Percentiles rank a stretch among this genome's conserved stretches.
phyloP scores from a whole-genome alignment of 2,329 filamentous ascomycete species.

The Hortaea werneckii region DNA sequence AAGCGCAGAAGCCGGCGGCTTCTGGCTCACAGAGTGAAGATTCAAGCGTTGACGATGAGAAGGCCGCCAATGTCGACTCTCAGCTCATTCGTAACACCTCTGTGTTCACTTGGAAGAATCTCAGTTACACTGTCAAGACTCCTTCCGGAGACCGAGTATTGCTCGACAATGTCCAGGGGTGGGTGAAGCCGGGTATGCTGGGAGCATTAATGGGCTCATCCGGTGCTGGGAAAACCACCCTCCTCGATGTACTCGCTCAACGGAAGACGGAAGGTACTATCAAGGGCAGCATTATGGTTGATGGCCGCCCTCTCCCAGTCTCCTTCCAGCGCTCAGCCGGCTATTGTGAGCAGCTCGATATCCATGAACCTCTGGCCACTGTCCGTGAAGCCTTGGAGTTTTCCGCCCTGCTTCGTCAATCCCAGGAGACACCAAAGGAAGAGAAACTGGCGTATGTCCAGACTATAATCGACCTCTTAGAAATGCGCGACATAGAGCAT shows the following conservation, averaged over 20 bases:
- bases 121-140: constrained; percentile 63
- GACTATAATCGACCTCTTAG: constrained; percentile 51
- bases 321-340: constrained; percentile 52
- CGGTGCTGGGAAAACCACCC: constrained; percentile 74
- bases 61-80: constrained; percentile 24
- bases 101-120: constrained; percentile 73
- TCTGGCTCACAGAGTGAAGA: constrained; percentile 43
- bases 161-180: constrained; percentile 38
- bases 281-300: constrained; percentile 51
- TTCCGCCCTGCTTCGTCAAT: constrained; percentile 53
- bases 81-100: constrained; percentile 52
- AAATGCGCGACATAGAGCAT: constrained; percentile 56
- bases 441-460: constrained; percentile 59
- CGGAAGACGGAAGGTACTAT: constrained; percentile 57
- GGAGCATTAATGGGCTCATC: constrained; percentile 44
- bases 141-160: constrained; percentile 35
- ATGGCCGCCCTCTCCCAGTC: constrained; percentile 37
- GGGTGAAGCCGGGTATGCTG: constrained; percentile 39
- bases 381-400: constrained; percentile 58
- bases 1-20: constrained; percentile 4
- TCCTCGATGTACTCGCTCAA: constrained; percentile 64
- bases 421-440: constrained; percentile 44
- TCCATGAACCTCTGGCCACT: constrained; percentile 51
- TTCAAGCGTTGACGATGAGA: constrained; percentile 12
- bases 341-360: constrained; percentile 56